Conservation (phyloP, 73 alveolate genomes). For the Tetrahymena borealis region DNA sequence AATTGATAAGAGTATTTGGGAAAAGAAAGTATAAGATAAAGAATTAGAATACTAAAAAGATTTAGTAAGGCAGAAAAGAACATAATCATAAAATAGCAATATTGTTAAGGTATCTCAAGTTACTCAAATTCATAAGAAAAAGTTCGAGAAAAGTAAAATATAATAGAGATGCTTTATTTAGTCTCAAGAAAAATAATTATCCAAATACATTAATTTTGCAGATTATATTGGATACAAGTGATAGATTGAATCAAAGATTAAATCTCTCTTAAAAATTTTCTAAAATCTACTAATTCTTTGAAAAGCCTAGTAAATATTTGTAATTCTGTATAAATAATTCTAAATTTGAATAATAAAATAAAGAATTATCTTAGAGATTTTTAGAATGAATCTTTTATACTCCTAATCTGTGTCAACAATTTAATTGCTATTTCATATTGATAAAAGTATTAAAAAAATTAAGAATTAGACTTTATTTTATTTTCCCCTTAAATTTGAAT, state of each 20-base stretch:
- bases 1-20: background rate
- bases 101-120: background rate
- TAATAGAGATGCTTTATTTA: background rate
- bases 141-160: background rate
- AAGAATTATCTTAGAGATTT: too few species aligned
- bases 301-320: too few species aligned
- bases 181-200: background rate
- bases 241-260: background rate
- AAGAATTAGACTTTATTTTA: too few species aligned
- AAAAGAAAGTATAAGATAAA: background rate
- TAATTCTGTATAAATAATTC: too few species aligned
- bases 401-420: too few species aligned
- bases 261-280: background rate
- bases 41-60: background rate
- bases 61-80: background rate
- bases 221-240: background rate
- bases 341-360: too few species aligned
- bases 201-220: background rate
- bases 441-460: too few species aligned
- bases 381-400: too few species aligned
- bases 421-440: too few species aligned
- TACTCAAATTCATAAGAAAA: background rate
- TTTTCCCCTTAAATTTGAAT: too few species aligned
- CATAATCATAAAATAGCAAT: background rate
- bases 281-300: too few species aligned